These are phyloP conservation scores for Acacia pycnantha DNA, from an alignment of 331 rosid species.

Conservation along the genomic window DNA sequence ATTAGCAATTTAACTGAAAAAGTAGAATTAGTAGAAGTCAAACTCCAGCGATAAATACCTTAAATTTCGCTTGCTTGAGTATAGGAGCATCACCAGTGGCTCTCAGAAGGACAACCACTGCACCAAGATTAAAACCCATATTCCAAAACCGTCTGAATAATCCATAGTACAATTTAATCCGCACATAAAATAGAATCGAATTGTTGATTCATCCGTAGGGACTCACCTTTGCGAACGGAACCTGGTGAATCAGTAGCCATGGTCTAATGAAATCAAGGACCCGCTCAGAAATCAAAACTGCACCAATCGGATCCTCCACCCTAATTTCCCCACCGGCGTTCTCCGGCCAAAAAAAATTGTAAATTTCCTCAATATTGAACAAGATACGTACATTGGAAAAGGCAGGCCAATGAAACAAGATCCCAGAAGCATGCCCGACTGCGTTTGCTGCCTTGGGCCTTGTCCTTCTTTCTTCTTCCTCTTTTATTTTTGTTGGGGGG, in stretches of 20 bases:
- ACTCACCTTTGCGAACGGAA: constrained; percentile 68
- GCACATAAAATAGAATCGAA: not conserved
- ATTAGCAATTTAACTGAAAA: constrained; percentile 6
- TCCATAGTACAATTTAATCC: not conserved
- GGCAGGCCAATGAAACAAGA: not conserved
- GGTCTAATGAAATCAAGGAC: not conserved
- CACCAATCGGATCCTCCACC: not conserved
- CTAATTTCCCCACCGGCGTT: not conserved
- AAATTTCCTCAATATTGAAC: not conserved
- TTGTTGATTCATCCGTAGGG: not conserved
- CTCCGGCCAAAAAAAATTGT: not conserved
- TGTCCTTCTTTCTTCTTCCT: too few species aligned
- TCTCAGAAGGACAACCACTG: constrained; percentile 94
- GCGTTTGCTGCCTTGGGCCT: not conserved
- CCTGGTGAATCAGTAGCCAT: constrained; percentile 74
- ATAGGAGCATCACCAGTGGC: constrained; percentile 99
- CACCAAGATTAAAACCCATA: constrained; percentile 30
- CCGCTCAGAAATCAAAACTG: not conserved
- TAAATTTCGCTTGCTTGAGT: constrained; percentile 88
- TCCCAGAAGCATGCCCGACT: not conserved
- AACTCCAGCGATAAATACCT: constrained; percentile 44
- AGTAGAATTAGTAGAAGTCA: not conserved
- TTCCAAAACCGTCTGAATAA: constrained; percentile 3
- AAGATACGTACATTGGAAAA: not conserved
- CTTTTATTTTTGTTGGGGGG: too few species aligned